phyloP scores from a whole-genome alignment of 495 filamentous ascomycete genomes.

The Usnea hakonensis region DNA sequence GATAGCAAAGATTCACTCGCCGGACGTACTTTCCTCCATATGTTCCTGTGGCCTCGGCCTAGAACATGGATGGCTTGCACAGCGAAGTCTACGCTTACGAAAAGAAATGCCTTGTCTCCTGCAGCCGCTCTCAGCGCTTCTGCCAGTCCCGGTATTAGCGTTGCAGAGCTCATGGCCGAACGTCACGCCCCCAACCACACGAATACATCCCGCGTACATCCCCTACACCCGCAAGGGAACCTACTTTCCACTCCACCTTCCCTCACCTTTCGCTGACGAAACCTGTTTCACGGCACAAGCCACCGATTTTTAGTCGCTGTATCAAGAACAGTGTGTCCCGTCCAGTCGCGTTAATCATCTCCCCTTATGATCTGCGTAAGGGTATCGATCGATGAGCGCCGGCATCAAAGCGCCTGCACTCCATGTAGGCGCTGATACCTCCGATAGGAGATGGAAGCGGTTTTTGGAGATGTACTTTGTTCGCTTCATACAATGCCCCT shows the following conservation, averaged over 20 bases:
- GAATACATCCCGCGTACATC: constrained; percentile 39
- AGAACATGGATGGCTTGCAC: constrained; percentile 21
- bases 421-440: constrained; percentile 29
- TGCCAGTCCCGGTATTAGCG: constrained; percentile 20
- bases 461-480: constrained; percentile 86
- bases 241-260: constrained; percentile 39
- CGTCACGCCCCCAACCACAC: constrained; percentile 24
- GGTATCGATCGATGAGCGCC: constrained; percentile 60
- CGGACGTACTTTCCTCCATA: constrained; percentile 27
- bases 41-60: constrained; percentile 16
- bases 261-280: constrained; percentile 37
- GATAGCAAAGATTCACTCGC: constrained; percentile 40
- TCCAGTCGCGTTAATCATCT: constrained; percentile 72
- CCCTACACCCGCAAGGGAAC: constrained; percentile 31
- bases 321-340: constrained; percentile 33
- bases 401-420: constrained; percentile 33
- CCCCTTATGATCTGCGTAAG: constrained; percentile 44
- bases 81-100: constrained; percentile 41
- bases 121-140: constrained; percentile 17
- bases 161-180: constrained; percentile 26
- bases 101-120: constrained; percentile 25
- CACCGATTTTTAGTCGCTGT: constrained; percentile 41
- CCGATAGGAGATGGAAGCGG: constrained; percentile 47
- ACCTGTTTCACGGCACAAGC: constrained; percentile 48
- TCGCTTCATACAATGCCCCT: constrained; percentile 55